phyloP scores from a whole-genome alignment of 2,329 filamentous ascomycete species.

The Byssoonygena ceratinophila region DNA sequence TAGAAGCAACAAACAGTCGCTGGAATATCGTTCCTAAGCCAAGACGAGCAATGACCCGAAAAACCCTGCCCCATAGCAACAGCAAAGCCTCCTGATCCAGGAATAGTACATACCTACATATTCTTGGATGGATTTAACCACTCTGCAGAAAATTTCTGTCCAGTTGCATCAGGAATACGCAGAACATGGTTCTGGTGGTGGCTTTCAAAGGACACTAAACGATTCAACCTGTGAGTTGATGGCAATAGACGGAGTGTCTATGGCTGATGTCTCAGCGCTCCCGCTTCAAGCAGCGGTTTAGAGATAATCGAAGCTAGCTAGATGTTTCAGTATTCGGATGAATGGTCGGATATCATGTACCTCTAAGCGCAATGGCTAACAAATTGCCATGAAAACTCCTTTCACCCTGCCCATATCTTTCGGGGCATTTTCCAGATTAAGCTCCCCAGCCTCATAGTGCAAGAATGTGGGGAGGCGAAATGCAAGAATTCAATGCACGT shows the following conservation, averaged over 20 bases:
- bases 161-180: too few relatives aligned
- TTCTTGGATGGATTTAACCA: too few relatives aligned
- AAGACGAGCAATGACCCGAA: too few relatives aligned
- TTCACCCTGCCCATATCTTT: background rate
- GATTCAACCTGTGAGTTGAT: background rate
- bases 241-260: background rate
- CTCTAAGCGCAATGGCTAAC: background rate
- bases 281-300: background rate
- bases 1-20: too few relatives aligned
- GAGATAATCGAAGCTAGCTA: background rate
- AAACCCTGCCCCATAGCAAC: too few relatives aligned
- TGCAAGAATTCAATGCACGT: too few relatives aligned
- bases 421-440: background rate
- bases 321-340: background rate
- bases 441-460: background rate
- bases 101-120: too few relatives aligned
- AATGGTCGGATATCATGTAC: background rate
- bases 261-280: background rate
- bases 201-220: background rate
- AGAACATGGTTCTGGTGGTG: background rate
- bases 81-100: too few relatives aligned
- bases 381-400: background rate
- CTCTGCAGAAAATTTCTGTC: too few relatives aligned
- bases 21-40: too few relatives aligned
- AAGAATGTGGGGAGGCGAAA: background rate